Evolutionary conservation across 2,329 filamentous ascomycete genomes (phyloP), one percentile per base, ranked within the genome.

Genomic region (Intubia oerlemansii): DNA sequence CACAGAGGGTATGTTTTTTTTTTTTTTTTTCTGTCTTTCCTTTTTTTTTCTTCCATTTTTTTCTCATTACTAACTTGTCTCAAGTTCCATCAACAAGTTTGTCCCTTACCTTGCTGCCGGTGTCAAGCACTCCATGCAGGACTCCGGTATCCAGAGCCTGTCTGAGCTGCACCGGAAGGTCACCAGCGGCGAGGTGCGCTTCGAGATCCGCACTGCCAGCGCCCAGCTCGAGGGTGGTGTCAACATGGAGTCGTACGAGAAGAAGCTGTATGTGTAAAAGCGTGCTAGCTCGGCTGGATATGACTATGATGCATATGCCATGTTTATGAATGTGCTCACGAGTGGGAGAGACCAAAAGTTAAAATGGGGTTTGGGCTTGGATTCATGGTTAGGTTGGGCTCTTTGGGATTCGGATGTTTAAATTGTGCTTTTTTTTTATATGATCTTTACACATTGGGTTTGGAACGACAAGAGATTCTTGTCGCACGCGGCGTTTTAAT

Each of bases 171-270:
- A 85, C 50, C 56, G 75, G 38, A 66, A 66, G 40, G 84, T 92
- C 17, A 54, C 59, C 39, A 61, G 68, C 18, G 81, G 84, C 35
- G 67, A 57, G 28, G 72, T 93, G 31, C 71, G 88, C 44, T 98
- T 98, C 49, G 88, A 98, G 62, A 64, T 95, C 45, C 67, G 88
- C 43, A 95, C 82, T 36, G 77, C 82, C 34, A 92, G 82, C 52
- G 88, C 88, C 28, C 82, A 92, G 66, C 66, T 90, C 34, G 88
- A 98, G 62, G 88, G 88, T 39, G 88, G 85, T 48, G 84, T 98
- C 36, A 90, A 95, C 58, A 82, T 98, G 65, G 82, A 95, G 61
- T 85, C 80, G 50, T 95, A 91, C 51, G 88, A 95, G 64, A 98
- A 98, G 77, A 98, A 95, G 68, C 76, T 98, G 41, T 98, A 91